Evolutionary conservation across 352 stramenopile genomes (phyloP), one percentile per base, ranked within the genome.

Genomic region (Phytophthora chlamydospora): DNA sequence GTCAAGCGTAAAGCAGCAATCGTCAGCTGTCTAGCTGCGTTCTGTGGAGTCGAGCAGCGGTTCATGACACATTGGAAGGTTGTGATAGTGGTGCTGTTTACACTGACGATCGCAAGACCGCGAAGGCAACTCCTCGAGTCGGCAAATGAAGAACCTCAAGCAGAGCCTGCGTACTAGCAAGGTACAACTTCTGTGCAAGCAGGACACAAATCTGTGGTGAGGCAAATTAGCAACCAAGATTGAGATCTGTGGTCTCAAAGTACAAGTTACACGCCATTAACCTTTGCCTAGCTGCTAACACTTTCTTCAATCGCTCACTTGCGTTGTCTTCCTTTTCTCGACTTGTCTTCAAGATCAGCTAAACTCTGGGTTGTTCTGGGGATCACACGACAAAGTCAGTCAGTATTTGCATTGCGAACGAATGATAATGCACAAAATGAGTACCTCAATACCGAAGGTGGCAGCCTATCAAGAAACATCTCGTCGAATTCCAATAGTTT

Each of bases 11-110:
- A 48, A 42, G 4, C 9, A 11, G 16, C n/a, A 40, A 31, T 29
- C 17, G 24, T 42, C 16, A 27, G 6, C 17, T 49, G 31, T 34
- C 19, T 46, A 3, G 29, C 14, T 13, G 10, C 4, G 16, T 48
- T 58, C 27, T 58, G 50, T 29, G 39, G 29, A 34, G 11, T 14
- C 11, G 34, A 55, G 14, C 47, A 55, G 21, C 47, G 35, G 24
- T 8, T 34, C 19, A 2, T 44, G 3, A 12, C 34, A 9, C 33
- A 29, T 48, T 58, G 50, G 38, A 58, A 48, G 13, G n/a, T 46
- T 1, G 32, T 3, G 8, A n/a, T 46, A 13, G 4, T 46, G 12
- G 2, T 56, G 12, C 19, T 55, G 5, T 55, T 55, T 33, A 12
- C 6, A 16, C 6, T 45, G 17, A n/a, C 14, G 10, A 29, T 55